Evolutionary conservation across 805 yeast genomes (phyloP).

Genomic region (Metschnikowia baotianmanensis): DNA sequence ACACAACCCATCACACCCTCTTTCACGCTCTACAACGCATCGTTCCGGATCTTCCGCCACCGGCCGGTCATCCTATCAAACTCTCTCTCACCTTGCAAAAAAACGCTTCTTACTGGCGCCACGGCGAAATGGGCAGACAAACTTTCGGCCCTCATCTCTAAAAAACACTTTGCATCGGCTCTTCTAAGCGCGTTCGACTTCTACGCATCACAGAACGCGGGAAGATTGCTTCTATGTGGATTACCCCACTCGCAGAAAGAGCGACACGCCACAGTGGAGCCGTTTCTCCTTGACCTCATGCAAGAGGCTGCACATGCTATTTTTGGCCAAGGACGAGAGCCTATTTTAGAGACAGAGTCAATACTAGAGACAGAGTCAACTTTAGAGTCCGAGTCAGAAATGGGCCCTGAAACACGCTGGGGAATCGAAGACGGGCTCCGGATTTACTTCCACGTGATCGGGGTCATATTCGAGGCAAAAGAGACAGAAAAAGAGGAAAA

Average conservation of each 20-base stretch:
- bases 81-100: slow-evolving; percentile 10
- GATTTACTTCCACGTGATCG: slow-evolving; percentile 19
- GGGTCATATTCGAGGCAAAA: slow-evolving; percentile 9
- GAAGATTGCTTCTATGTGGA: slow-evolving; percentile 51
- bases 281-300: slow-evolving; percentile 57
- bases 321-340: slow-evolving; percentile 19
- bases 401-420: too few relatives aligned
- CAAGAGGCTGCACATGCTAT: slow-evolving; percentile 48
- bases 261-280: slow-evolving; percentile 50
- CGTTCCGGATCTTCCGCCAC: slow-evolving; percentile 25
- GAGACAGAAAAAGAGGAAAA: too few relatives aligned
- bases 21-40: slow-evolving; percentile 19
- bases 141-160: slow-evolving; percentile 46
- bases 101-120: slow-evolving; percentile 54
- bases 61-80: slow-evolving; percentile 22
- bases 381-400: too few relatives aligned
- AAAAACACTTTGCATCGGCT: slow-evolving; percentile 53
- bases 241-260: slow-evolving; percentile 47
- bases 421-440: neutral
- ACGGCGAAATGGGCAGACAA: slow-evolving; percentile 70
- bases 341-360: too few relatives aligned
- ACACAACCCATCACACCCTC: too few relatives aligned
- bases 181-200: slow-evolving; percentile 53
- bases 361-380: too few relatives aligned
- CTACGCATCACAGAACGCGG: slow-evolving; percentile 43